Conservation (phyloP, 202 grass and related monocot genomes). For the Alloteropsis angusta region DNA sequence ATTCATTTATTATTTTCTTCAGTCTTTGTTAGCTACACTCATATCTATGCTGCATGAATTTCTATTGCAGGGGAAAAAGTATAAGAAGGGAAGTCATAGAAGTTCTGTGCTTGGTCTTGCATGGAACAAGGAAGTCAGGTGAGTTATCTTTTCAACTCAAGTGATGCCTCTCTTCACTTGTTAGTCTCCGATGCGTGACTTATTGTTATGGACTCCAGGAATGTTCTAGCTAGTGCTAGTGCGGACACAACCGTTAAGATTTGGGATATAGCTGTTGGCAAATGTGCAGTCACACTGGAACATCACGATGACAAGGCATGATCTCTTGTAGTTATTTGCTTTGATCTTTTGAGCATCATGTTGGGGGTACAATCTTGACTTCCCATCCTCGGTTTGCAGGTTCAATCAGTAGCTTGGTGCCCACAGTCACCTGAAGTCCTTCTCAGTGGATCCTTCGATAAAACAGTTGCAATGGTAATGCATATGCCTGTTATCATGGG, state of each 20-base stretch:
- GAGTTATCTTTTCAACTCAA: slow-evolving; percentile 25
- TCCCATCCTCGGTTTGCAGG: slow-evolving; percentile 24
- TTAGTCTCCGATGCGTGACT: neutral
- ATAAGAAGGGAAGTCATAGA: slow-evolving; percentile 75
- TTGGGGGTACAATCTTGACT: neutral
- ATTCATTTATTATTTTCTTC: neutral
- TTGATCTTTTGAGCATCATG: slow-evolving; percentile 2
- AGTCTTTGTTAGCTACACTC: neutral
- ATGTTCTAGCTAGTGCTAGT: slow-evolving; percentile 94
- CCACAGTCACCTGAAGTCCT: slow-evolving; percentile 63
- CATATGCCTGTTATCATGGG: neutral
- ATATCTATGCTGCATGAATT: slow-evolving; percentile 12
- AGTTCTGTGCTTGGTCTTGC: slow-evolving; percentile 87
- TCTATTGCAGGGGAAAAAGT: slow-evolving; percentile 48
- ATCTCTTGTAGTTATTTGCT: neutral
- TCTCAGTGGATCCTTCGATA: slow-evolving; percentile 92
- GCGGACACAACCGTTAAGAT: slow-evolving; percentile 76
- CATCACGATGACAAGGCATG: slow-evolving; percentile 84
- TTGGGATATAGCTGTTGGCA: slow-evolving; percentile 73
- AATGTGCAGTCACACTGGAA: slow-evolving; percentile 65
- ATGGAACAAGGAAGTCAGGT: slow-evolving; percentile 96
- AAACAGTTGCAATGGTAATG: slow-evolving; percentile 70
- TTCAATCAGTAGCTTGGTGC: slow-evolving; percentile 84
- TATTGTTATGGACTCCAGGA: slow-evolving; percentile 2
- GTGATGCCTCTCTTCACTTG: neutral